phyloP scores from a whole-genome alignment of 2,329 filamentous ascomycete species.

The Lasiodiplodia gonubiensis region DNA sequence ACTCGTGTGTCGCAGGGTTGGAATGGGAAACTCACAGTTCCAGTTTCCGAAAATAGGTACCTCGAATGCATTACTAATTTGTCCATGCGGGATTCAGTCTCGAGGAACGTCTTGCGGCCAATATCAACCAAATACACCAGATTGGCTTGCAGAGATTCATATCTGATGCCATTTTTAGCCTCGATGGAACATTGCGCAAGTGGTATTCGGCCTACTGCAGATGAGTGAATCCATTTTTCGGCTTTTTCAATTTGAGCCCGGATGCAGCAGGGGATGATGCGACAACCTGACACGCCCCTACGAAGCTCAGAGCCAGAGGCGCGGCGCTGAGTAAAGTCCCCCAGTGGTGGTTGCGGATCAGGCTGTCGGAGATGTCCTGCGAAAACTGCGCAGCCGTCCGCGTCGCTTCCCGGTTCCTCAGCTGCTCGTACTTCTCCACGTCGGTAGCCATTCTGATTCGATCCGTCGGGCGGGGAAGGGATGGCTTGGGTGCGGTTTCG shows the following conservation, averaged over 20 bases:
- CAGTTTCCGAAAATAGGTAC: slow-evolving; percentile 14
- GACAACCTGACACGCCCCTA: slow-evolving; percentile 23
- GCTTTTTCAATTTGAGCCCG: slow-evolving; percentile 4
- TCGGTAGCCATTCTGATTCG: not conserved
- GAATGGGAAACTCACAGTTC: slow-evolving; percentile 3
- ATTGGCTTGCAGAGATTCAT: slow-evolving; percentile 22
- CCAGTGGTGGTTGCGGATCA: slow-evolving; percentile 21
- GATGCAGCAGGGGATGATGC: slow-evolving; percentile 21
- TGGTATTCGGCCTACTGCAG: not conserved
- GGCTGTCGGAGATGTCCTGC: slow-evolving; percentile 21
- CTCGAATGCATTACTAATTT: slow-evolving; percentile 19
- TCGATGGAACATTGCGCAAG: not conserved
- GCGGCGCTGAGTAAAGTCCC: slow-evolving; percentile 19
- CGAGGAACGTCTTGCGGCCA: slow-evolving; percentile 20
- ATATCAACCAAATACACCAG: slow-evolving; percentile 6
- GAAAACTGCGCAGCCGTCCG: slow-evolving; percentile 35
- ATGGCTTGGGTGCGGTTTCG: not conserved
- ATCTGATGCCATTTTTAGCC: not conserved
- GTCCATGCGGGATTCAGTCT: slow-evolving; percentile 26
- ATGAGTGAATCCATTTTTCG: slow-evolving; percentile 19
- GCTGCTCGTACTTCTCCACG: slow-evolving; percentile 14
- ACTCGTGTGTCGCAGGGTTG: no score
- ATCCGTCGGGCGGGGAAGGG: not conserved
- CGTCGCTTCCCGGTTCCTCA: slow-evolving; percentile 14
- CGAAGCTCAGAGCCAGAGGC: slow-evolving; percentile 19